These are phyloP conservation scores for Gentiana straminea DNA, from an alignment of 257 asterid genomes.

Conservation along the genomic window DNA sequence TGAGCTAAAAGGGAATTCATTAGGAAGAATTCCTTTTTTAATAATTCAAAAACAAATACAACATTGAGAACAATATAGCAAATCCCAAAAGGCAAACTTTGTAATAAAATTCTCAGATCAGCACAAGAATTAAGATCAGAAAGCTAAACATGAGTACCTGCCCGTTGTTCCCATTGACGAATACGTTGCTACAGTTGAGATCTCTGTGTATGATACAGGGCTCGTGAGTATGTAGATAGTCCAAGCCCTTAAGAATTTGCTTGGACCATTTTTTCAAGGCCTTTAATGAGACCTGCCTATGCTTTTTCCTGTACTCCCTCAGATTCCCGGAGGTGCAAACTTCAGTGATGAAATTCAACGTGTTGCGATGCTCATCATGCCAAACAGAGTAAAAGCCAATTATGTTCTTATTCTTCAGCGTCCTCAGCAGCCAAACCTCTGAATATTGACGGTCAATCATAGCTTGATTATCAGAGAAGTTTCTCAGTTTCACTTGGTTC, in stretches of 20 bases:
- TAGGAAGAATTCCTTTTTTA: not conserved
- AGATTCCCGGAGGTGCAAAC: conserved; percentile 73
- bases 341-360: conserved; percentile 73
- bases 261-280: conserved; percentile 78
- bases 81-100: not conserved
- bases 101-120: not conserved
- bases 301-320: conserved; percentile 74
- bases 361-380: conserved; percentile 46
- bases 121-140: not conserved
- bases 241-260: conserved; percentile 72
- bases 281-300: conserved; percentile 56
- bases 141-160: conserved; percentile 30
- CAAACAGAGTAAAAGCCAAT: conserved; percentile 55
- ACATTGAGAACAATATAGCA: not conserved
- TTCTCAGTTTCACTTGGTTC: conserved; percentile 65
- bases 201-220: conserved; percentile 77
- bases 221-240: conserved; percentile 60
- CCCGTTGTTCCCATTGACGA: conserved; percentile 78
- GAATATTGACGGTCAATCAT: conserved; percentile 50
- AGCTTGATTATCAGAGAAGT: conserved; percentile 35
- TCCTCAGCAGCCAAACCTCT: conserved; percentile 46
- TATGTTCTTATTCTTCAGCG: conserved; percentile 41
- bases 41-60: not conserved
- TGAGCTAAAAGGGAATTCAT: conserved; percentile 3
- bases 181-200: conserved; percentile 77